Evolutionary conservation across 306 rosid genomes (phyloP).

Genomic region (Medicago ruthenica): DNA sequence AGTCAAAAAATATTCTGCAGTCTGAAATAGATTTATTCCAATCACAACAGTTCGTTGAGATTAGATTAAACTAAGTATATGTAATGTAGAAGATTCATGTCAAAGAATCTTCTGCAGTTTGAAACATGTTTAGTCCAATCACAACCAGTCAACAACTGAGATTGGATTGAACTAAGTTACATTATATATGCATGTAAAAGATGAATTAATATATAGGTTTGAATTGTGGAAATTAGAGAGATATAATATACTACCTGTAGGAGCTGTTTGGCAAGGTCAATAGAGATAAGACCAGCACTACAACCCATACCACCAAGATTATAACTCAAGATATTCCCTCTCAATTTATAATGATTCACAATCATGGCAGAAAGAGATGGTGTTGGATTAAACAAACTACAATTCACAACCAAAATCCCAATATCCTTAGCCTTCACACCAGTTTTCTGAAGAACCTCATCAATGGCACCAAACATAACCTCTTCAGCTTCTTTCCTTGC

Average conservation of each 20-base stretch:
- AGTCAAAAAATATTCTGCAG: too few relatives aligned
- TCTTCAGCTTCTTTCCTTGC: constrained; percentile 90
- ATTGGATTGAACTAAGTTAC: too few relatives aligned
- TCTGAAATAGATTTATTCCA: too few relatives aligned
- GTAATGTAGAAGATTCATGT: too few relatives aligned
- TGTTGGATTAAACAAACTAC: constrained; percentile 72
- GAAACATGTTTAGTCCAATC: too few relatives aligned
- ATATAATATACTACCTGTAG: constrained; percentile 61
- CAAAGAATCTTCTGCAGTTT: too few relatives aligned
- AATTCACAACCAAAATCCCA: constrained; percentile 78
- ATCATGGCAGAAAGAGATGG: constrained; percentile 80
- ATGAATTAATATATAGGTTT: too few relatives aligned
- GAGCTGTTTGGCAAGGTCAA: constrained; percentile 90
- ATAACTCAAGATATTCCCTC: constrained; percentile 72
- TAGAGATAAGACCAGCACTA: constrained; percentile 90
- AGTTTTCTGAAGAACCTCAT: constrained; percentile 69
- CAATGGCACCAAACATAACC: constrained; percentile 94
- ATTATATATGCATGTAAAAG: too few relatives aligned
- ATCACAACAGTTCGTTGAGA: too few relatives aligned
- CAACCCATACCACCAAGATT: constrained; percentile 99
- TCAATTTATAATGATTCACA: constrained; percentile 64
- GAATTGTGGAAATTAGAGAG: too few relatives aligned
- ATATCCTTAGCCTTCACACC: constrained; percentile 87
- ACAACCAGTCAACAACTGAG: too few relatives aligned
- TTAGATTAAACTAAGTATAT: too few relatives aligned